Conservation (phyloP, 108 stramenopile genomes). For the Asterionellopsis glacialis region DNA sequence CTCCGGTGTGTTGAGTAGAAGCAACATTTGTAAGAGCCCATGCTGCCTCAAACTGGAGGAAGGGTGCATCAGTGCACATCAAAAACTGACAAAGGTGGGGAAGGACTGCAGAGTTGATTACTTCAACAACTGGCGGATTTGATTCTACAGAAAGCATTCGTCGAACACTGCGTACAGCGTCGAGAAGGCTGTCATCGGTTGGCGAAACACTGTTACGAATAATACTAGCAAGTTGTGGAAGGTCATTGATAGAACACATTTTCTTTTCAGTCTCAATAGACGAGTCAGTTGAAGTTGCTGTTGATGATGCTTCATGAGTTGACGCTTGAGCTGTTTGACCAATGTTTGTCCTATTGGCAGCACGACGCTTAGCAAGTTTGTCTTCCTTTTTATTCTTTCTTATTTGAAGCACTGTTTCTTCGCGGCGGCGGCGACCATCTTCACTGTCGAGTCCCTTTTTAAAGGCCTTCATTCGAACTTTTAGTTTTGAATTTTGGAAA, state of each 20-base stretch:
- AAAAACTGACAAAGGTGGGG: constrained; percentile 69
- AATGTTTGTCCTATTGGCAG: not conserved
- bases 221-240: constrained; percentile 33
- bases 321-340: constrained; percentile 3
- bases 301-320: constrained; percentile 1
- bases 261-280: constrained; percentile 3
- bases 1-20: constrained; percentile 63
- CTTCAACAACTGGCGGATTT: constrained; percentile 81
- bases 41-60: constrained; percentile 89
- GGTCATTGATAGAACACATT: constrained; percentile 37
- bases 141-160: constrained; percentile 77
- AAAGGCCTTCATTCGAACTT: not conserved
- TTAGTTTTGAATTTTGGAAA: too few species aligned
- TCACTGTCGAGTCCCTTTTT: constrained; percentile 4
- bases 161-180: constrained; percentile 63
- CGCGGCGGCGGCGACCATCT: constrained; percentile 54
- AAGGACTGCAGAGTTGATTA: constrained; percentile 67
- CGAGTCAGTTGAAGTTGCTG: not conserved
- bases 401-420: constrained; percentile 65
- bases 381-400: constrained; percentile 80
- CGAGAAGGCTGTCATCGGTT: constrained; percentile 20
- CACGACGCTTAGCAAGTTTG: constrained; percentile 54
- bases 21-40: constrained; percentile 96
- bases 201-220: constrained; percentile 26
- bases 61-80: constrained; percentile 22